A percentile compares a stretch with the other conserved stretches of the same genome.
phyloP scores from a whole-genome alignment of 1,284 basidiomycete species.

The Trichosporon asahii region DNA sequence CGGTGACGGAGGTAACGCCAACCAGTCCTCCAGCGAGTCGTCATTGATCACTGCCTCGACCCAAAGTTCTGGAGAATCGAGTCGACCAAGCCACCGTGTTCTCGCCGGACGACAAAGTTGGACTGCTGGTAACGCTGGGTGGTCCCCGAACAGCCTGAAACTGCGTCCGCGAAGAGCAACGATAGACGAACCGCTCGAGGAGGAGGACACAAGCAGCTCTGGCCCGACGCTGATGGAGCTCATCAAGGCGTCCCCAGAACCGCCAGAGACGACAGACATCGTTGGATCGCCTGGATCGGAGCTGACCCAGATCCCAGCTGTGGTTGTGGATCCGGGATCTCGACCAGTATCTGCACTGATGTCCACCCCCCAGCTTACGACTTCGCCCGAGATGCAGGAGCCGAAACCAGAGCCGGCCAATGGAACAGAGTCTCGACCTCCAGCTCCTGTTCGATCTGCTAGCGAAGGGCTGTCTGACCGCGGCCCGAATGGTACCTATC shows the following conservation, averaged over 20 bases:
- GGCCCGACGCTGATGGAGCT: neutral
- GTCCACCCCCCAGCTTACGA: neutral
- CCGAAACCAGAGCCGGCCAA: neutral
- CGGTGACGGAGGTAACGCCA: neutral
- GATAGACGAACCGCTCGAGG: constrained; percentile 41
- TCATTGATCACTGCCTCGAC: constrained; percentile 18
- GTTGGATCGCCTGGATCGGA: neutral
- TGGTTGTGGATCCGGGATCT: neutral
- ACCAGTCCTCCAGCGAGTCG: constrained; percentile 21
- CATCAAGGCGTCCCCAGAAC: neutral
- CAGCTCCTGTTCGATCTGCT: constrained; percentile 11
- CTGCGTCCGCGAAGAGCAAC: constrained; percentile 29
- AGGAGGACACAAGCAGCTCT: constrained; percentile 19
- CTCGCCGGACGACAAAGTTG: constrained; percentile 1
- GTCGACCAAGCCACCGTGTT: neutral
- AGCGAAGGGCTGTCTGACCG: constrained; percentile 16
- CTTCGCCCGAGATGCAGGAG: neutral
- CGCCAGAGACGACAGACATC: neutral
- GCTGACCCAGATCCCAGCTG: neutral
- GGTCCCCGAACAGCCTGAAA: constrained; percentile 5
- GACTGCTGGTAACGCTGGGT: neutral
- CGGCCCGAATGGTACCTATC: neutral
- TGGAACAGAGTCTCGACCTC: neutral
- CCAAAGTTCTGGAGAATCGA: constrained; percentile 8
- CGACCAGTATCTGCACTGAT: neutral